Percentiles rank a stretch among this genome's conserved stretches.
Conservation (phyloP, 306 rosid species). For the cucumber (Cucumis sativus) region DNA sequence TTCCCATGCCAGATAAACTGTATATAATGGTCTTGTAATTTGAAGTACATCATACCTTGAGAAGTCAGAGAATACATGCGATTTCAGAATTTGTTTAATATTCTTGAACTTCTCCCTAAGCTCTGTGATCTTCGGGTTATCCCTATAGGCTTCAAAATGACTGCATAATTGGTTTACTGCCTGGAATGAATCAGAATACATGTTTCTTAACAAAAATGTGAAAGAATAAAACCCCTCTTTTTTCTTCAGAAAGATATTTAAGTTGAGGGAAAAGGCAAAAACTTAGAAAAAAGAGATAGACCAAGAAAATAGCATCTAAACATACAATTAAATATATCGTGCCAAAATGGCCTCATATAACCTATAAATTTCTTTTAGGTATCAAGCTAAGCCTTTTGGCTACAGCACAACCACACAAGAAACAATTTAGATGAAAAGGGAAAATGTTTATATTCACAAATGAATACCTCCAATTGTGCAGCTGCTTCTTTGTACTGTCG, state of each 20-base stretch:
- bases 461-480: constrained; percentile 87
- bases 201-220: neutral
- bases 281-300: neutral
- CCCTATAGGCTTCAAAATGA: constrained; percentile 97
- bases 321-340: neutral
- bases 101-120: constrained; percentile 96
- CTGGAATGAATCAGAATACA: constrained; percentile 34
- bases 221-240: neutral
- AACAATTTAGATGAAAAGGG: neutral
- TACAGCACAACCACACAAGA: neutral
- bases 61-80: constrained; percentile 95
- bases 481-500: constrained; percentile 95
- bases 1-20: neutral
- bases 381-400: neutral
- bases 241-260: neutral
- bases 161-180: constrained; percentile 96
- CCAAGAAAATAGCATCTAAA: neutral
- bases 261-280: neutral
- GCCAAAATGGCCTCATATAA: neutral
- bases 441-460: neutral
- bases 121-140: constrained; percentile 91
- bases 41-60: constrained; percentile 47
- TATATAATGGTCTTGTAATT: neutral
- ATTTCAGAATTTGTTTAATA: constrained; percentile 94
- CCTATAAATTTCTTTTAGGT: neutral